Evolutionary conservation across 2,329 filamentous ascomycete genomes (phyloP), one percentile per base, ranked within the genome.

Genomic region (Ceratocystis cacaofunesta): DNA sequence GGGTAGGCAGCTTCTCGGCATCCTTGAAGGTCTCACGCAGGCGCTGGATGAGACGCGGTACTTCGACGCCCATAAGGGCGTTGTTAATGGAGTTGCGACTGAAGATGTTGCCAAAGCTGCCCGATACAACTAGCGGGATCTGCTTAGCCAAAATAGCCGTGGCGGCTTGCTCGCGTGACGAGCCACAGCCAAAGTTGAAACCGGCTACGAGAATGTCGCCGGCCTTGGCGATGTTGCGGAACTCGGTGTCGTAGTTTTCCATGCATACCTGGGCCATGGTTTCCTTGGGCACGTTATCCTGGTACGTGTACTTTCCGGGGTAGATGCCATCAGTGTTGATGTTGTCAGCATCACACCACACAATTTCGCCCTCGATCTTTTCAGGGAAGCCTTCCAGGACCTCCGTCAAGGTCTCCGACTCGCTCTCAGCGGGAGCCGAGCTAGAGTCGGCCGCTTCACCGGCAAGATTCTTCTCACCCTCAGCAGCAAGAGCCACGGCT

Each of bases 291-390:
- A 97, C 80, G 71, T 89, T 82, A 72, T 97, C 92, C 73, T 95
- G 90, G 75, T 97, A 97, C 0, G 92, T 96, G 74, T 90, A 88
- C 75, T 87, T 87, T 10, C 89, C 90, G 0, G 91, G 88, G 74
- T 97, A 97, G 73, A 97, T 96, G 64, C 83, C 86, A 72, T 97
- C 92, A 0, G 92, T 97, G 76, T 94, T 89, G 73, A 96, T 84
- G 76, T 95, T 95, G 69, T 82, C 78, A 0, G 83, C 84, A 71
- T 96, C 89, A 72, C 84, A 89, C 75, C 94, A 96, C 60, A 95
- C 80, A 67, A 97, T 95, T 74, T 96, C 90, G 25, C 92, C 92
- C 7, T 80, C 79, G 15, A 97, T 84, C 68, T 85, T 85, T 70
- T 91, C 87, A 0, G 92, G 91, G 73, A 97, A 96, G 44, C 91